Conservation (phyloP, 768 basidiomycete genomes). For the Xanthoconium purpureum region DNA sequence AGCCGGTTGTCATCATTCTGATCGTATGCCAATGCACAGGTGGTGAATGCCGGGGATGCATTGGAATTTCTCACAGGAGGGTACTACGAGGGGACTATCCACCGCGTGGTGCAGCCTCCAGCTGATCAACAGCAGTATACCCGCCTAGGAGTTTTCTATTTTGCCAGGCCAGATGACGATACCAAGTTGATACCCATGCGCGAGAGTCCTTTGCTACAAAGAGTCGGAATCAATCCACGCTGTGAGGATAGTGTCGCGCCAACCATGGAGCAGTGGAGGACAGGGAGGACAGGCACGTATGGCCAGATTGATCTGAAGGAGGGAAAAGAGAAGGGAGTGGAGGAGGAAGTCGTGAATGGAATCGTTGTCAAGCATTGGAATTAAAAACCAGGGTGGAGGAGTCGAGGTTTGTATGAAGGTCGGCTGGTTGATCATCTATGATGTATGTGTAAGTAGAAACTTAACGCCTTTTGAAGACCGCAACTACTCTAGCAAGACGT, state of each 20-base stretch:
- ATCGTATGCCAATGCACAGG: constrained; percentile 30
- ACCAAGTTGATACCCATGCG: constrained; percentile 43
- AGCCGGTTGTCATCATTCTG: not conserved
- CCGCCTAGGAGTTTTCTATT: constrained; percentile 60
- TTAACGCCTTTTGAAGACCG: not conserved
- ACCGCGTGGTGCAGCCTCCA: constrained; percentile 60
- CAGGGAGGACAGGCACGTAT: constrained; percentile 48
- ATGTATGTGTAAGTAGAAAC: not conserved
- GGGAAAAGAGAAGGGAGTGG: constrained; percentile 41
- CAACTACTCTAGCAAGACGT: not conserved
- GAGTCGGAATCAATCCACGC: constrained; percentile 38
- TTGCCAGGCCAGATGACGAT: constrained; percentile 49
- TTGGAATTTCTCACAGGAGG: constrained; percentile 61
- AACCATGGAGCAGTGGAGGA: constrained; percentile 53
- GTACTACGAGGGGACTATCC: constrained; percentile 57
- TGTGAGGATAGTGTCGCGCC: constrained; percentile 42
- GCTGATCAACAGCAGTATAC: constrained; percentile 46
- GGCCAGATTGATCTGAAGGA: constrained; percentile 45
- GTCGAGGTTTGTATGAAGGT: not conserved
- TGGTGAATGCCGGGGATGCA: constrained; percentile 59
- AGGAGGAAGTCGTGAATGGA: constrained; percentile 55
- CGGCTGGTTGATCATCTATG: not conserved
- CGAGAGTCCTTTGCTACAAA: constrained; percentile 49
- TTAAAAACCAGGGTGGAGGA: constrained; percentile 18
- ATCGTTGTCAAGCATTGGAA: constrained; percentile 58